These are phyloP conservation scores for Collybia nuda DNA, from an alignment of 768 basidiomycete genomes.

Conservation along the genomic window DNA sequence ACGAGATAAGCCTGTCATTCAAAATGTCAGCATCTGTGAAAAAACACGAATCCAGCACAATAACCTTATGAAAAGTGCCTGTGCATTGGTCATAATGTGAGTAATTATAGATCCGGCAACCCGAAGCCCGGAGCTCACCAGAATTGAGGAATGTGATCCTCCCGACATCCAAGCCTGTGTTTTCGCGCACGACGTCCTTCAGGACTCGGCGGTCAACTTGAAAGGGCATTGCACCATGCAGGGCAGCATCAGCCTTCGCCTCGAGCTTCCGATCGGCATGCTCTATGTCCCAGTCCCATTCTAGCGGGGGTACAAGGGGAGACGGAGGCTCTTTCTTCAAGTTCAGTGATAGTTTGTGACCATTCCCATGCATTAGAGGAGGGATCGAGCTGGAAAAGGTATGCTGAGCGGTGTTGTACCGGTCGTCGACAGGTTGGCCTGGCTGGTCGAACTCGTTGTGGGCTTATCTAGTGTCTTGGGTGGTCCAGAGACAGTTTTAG, in stretches of 20 bases:
- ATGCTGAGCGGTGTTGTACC: constrained; percentile 10
- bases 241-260: constrained; percentile 57
- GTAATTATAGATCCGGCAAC: constrained; percentile 14
- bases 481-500: background rate
- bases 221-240: constrained; percentile 67
- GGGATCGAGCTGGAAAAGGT: background rate
- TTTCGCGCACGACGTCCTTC: constrained; percentile 76
- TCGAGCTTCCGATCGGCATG: constrained; percentile 70
- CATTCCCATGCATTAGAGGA: constrained; percentile 33
- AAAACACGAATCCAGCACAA: constrained; percentile 11
- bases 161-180: constrained; percentile 63
- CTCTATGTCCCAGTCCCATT: constrained; percentile 75
- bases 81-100: constrained; percentile 2
- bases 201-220: constrained; percentile 74
- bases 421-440: constrained; percentile 3
- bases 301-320: constrained; percentile 28
- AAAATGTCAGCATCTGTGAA: constrained; percentile 4
- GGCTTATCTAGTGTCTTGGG: constrained; percentile 7
- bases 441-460: constrained; percentile 1
- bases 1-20: constrained; percentile 69
- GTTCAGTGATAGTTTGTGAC: constrained; percentile 17
- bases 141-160: constrained; percentile 74
- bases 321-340: constrained; percentile 7
- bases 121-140: constrained; percentile 42
- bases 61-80: constrained; percentile 85